Evolutionary conservation across 2,329 filamentous ascomycete genomes (phyloP).

Genomic region (Diaporthe batatas): DNA sequence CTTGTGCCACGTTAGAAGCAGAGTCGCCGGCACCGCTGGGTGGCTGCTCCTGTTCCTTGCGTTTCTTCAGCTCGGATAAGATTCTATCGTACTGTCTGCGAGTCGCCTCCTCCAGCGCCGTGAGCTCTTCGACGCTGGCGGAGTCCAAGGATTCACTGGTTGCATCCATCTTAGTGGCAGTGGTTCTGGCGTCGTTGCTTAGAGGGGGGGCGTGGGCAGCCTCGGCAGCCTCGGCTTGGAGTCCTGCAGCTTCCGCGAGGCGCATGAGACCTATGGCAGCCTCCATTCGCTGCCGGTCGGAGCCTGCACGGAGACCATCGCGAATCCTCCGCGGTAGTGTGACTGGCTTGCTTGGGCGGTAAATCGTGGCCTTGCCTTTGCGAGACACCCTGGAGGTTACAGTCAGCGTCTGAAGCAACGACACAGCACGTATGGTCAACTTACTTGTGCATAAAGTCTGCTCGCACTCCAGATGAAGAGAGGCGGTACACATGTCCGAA

Average conservation of each 20-base stretch:
- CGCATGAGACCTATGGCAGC: constrained; percentile 20
- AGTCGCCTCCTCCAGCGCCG: constrained; percentile 27
- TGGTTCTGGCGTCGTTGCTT: neutral
- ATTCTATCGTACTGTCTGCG: constrained; percentile 30
- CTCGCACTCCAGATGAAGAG: constrained; percentile 29
- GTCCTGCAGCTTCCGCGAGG: constrained; percentile 1
- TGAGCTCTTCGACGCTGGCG: constrained; percentile 31
- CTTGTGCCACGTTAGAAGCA: neutral
- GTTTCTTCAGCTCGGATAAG: constrained; percentile 26
- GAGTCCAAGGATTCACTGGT: constrained; percentile 9
- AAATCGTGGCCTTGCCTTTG: neutral
- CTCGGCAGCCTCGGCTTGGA: too few species aligned
- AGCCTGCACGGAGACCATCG: constrained; percentile 1
- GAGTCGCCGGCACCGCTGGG: neutral
- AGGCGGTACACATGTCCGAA: constrained; percentile 35
- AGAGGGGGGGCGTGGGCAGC: neutral
- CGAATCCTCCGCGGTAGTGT: constrained; percentile 27
- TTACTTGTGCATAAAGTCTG: constrained; percentile 41
- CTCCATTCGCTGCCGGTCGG: constrained; percentile 7
- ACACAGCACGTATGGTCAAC: neutral
- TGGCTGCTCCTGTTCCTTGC: neutral
- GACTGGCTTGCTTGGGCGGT: neutral
- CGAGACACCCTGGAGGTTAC: neutral
- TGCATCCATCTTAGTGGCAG: neutral
- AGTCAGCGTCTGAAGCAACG: neutral